These are phyloP conservation scores for Aureobasidium sp. DNA, from an alignment of 2,329 filamentous ascomycete species.

Conservation along the genomic window DNA sequence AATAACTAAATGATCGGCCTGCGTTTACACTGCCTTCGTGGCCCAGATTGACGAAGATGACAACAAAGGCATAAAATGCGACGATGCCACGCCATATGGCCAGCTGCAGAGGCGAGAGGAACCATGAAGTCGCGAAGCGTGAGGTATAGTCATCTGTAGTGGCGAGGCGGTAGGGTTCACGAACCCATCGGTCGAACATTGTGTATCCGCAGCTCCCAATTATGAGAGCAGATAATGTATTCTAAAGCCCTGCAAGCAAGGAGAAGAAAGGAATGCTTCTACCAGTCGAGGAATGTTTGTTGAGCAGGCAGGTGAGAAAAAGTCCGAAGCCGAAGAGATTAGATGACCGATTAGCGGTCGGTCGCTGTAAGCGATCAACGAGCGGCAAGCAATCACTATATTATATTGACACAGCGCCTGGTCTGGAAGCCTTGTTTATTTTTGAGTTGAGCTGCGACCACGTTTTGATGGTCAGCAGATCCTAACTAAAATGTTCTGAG, in stretches of 20 bases:
- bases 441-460: not conserved
- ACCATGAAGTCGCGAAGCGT: slow-evolving; percentile 74
- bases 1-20: slow-evolving; percentile 64
- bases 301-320: not conserved
- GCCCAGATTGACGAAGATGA: slow-evolving; percentile 61
- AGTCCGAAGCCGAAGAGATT: not conserved
- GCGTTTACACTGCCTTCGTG: slow-evolving; percentile 51
- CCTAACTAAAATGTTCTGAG: not conserved
- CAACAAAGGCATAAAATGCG: slow-evolving; percentile 60
- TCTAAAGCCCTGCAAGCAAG: not conserved
- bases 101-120: slow-evolving; percentile 59
- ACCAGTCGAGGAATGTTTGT: not conserved
- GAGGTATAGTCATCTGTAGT: slow-evolving; percentile 18
- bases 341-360: not conserved
- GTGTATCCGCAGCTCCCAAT: not conserved
- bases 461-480: not conserved
- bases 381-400: slow-evolving; percentile 5
- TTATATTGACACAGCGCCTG: not conserved
- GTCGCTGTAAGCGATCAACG: not conserved
- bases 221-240: not conserved
- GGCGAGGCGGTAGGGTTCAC: slow-evolving; percentile 9
- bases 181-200: not conserved
- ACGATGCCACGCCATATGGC: slow-evolving; percentile 48
- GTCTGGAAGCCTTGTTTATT: not conserved
- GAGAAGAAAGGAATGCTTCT: not conserved